Conservation (phyloP, 78 protist species). For the Cavenderia fasciculata region DNA sequence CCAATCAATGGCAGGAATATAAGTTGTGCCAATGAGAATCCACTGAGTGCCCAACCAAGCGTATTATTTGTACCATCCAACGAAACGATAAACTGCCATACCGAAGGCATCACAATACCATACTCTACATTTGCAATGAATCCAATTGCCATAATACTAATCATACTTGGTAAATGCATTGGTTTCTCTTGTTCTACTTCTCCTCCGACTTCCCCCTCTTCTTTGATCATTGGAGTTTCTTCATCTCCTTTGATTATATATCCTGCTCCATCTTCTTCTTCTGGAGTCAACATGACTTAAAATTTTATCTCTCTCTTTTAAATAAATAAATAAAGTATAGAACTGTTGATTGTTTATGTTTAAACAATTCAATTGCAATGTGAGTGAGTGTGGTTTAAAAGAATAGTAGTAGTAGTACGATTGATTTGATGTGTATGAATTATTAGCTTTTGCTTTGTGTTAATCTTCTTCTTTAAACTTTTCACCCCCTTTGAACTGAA, state of each 20-base stretch:
- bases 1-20: slow-evolving; percentile 48
- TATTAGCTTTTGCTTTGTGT: no score
- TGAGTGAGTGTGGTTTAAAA: no score
- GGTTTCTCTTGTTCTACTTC: slow-evolving; percentile 16
- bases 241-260: background rate
- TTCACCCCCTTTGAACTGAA: no score
- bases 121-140: slow-evolving; percentile 53
- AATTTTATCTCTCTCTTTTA: no score
- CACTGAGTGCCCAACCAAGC: slow-evolving; percentile 52
- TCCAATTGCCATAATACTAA: slow-evolving; percentile 56
- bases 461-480: no score
- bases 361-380: no score
- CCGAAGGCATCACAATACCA: slow-evolving; percentile 71
- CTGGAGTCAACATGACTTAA: background rate
- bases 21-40: slow-evolving; percentile 43
- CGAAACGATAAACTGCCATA: slow-evolving; percentile 7
- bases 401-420: no score
- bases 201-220: background rate
- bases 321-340: no score
- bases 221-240: slow-evolving; percentile 6
- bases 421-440: no score
- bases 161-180: slow-evolving; percentile 17
- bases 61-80: background rate
- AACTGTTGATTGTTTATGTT: no score
- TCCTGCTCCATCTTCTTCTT: background rate